Evolutionary conservation across 352 stramenopile species (phyloP).

Genomic region (Globisporangium cederbergense): DNA sequence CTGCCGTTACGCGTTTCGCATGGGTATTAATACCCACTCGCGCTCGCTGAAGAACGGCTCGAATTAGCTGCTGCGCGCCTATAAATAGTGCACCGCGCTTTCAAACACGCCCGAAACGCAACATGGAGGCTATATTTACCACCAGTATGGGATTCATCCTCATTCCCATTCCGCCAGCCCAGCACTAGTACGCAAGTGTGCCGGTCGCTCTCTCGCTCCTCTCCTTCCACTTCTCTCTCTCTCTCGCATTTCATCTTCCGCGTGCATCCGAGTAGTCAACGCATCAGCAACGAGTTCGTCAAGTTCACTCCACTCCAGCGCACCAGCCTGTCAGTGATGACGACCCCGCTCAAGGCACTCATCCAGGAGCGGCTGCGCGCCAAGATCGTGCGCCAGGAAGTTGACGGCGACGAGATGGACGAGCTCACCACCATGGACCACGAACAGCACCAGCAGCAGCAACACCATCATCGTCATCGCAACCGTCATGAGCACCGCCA

Average conservation of each 20-base stretch:
- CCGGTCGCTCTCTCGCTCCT: neutral
- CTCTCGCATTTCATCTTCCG: neutral
- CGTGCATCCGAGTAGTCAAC: neutral
- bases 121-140: neutral
- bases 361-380: constrained; percentile 68
- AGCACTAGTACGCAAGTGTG: neutral
- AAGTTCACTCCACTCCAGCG: neutral
- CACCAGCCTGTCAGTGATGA: constrained; percentile 23
- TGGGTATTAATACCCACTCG: neutral
- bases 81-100: neutral
- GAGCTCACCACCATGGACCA: constrained; percentile 3
- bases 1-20: neutral
- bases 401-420: constrained; percentile 18
- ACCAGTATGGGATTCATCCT: neutral
- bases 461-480: constrained; percentile 19
- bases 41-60: too few relatives aligned
- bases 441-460: constrained; percentile 16
- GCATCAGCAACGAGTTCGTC: neutral
- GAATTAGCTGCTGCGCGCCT: neutral
- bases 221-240: neutral
- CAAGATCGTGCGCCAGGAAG: constrained; percentile 53
- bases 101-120: neutral
- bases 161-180: neutral
- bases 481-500: constrained; percentile 1
- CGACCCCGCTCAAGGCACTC: constrained; percentile 62